These are phyloP conservation scores for Collybia sp. DNA, from an alignment of 768 basidiomycete species.

Conservation along the genomic window DNA sequence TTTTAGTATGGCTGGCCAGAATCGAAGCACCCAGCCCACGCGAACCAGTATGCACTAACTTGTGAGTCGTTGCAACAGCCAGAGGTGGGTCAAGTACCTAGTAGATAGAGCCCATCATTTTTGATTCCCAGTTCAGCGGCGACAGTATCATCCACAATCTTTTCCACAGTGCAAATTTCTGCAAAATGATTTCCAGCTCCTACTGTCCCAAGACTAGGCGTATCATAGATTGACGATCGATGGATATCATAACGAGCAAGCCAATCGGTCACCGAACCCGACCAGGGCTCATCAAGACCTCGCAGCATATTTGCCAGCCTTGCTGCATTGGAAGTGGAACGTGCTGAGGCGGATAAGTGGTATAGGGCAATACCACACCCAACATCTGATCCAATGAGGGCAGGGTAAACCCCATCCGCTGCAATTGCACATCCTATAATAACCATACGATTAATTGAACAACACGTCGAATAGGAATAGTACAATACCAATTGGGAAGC, in stretches of 20 bases:
- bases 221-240: slow-evolving; percentile 22
- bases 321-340: slow-evolving; percentile 16
- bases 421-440: slow-evolving; percentile 25
- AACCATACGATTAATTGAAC: slow-evolving; percentile 1
- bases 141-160: slow-evolving; percentile 20
- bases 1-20: slow-evolving; percentile 20
- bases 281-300: slow-evolving; percentile 33
- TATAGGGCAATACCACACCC: slow-evolving; percentile 35
- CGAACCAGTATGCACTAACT: slow-evolving; percentile 32
- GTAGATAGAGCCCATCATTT: slow-evolving; percentile 21
- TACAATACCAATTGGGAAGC: slow-evolving; percentile 25
- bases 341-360: slow-evolving; percentile 19
- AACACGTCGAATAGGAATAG: neutral
- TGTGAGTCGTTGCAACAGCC: neutral
- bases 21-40: slow-evolving; percentile 29
- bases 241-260: slow-evolving; percentile 25
- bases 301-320: slow-evolving; percentile 24
- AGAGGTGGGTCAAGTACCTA: slow-evolving; percentile 13
- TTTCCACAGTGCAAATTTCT: slow-evolving; percentile 27
- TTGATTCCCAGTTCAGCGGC: slow-evolving; percentile 18
- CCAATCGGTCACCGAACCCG: slow-evolving; percentile 27
- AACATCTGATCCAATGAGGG: slow-evolving; percentile 33
- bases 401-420: slow-evolving; percentile 32
- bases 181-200: slow-evolving; percentile 35
- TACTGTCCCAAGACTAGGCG: slow-evolving; percentile 25